Evolutionary conservation across 345 rosid species (phyloP).

Genomic region (Salix arbutifolia): DNA sequence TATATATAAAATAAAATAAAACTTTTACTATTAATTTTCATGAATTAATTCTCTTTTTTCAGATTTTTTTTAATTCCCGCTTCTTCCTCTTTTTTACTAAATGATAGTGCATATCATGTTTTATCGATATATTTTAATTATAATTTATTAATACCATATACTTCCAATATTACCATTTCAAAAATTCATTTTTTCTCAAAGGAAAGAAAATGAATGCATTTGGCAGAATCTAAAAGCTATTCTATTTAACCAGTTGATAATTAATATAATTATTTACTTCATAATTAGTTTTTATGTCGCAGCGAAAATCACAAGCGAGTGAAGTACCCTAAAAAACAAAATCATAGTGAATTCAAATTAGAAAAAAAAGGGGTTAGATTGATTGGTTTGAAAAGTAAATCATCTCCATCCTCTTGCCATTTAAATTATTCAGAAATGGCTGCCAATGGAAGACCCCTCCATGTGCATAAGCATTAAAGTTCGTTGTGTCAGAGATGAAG

Average conservation of each 20-base stretch:
- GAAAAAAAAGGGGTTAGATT: conserved; percentile 25
- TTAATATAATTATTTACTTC: neutral
- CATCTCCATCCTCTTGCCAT: conserved; percentile 26
- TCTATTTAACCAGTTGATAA: neutral
- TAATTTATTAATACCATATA: neutral
- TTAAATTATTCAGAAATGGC: conserved; percentile 38
- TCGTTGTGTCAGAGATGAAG: conserved; percentile 22
- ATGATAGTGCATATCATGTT: too few species aligned
- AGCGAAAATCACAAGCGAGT: conserved; percentile 17
- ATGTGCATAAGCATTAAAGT: conserved; percentile 55
- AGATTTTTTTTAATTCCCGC: too few species aligned
- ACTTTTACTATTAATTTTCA: too few species aligned
- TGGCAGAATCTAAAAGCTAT: neutral
- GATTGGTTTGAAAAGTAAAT: conserved; percentile 9
- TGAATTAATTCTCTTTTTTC: too few species aligned
- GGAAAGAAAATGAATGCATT: neutral
- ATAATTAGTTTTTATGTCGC: neutral
- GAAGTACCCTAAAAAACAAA: neutral
- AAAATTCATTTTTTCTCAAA: neutral
- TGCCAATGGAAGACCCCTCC: conserved; percentile 45
- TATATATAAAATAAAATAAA: too few species aligned
- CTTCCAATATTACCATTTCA: neutral
- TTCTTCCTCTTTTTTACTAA: too few species aligned
- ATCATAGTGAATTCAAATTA: neutral
- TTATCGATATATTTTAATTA: too few species aligned